These are phyloP conservation scores for Curvularia sp. DNA, from an alignment of 2,329 filamentous ascomycete species.

Conservation along the genomic window DNA sequence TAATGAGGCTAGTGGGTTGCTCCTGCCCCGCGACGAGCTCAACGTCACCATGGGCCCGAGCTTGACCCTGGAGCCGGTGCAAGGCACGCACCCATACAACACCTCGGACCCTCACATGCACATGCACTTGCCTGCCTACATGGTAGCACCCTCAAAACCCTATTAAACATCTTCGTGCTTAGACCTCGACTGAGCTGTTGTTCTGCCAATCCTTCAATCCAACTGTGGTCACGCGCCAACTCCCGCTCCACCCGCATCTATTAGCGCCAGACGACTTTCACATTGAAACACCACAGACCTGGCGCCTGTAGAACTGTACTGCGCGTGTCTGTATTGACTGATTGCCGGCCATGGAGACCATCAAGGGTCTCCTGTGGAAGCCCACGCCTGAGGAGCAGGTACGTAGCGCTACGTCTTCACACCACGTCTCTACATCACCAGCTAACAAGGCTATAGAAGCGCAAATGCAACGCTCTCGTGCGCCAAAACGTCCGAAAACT, in stretches of 20 bases:
- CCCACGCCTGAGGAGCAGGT: constrained; percentile 95
- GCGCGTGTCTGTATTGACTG: neutral
- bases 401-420: constrained; percentile 37
- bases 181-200: neutral
- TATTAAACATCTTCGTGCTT: neutral
- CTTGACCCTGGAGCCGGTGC: constrained; percentile 20
- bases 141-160: constrained; percentile 5
- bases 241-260: constrained; percentile 10
- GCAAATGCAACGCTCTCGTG: constrained; percentile 93
- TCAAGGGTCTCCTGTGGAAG: constrained; percentile 86
- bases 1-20: constrained; percentile 31
- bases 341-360: constrained; percentile 73
- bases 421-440: neutral
- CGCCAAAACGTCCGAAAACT: constrained; percentile 90
- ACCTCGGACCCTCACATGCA: constrained; percentile 14
- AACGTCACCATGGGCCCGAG: constrained; percentile 39
- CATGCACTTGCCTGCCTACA: constrained; percentile 11
- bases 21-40: constrained; percentile 31
- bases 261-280: constrained; percentile 6
- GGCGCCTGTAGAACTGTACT: neutral
- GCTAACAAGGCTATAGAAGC: constrained; percentile 66
- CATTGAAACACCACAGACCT: too few species aligned
- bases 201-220: neutral
- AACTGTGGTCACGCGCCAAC: constrained; percentile 5
- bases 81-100: constrained; percentile 25